phyloP scores from a whole-genome alignment of 2,329 filamentous ascomycete species.

The Cytospora schulzeri region DNA sequence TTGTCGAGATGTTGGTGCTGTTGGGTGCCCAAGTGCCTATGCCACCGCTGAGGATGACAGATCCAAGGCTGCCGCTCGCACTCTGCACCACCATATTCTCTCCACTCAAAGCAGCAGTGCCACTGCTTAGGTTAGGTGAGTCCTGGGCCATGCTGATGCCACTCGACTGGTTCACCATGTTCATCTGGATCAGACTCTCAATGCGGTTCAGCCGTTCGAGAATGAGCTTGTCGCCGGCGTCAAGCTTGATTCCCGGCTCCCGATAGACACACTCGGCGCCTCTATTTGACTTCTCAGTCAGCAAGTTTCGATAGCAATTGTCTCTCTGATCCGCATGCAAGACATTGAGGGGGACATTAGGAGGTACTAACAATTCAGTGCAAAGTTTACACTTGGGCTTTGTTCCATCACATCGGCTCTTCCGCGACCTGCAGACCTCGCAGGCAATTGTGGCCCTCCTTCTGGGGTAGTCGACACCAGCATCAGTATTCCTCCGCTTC shows the following conservation, averaged over 20 bases:
- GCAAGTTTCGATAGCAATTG: not conserved
- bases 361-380: constrained; percentile 46
- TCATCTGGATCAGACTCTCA: constrained; percentile 76
- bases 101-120: constrained; percentile 57
- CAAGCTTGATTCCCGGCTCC: constrained; percentile 83
- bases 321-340: not conserved
- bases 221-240: constrained; percentile 84
- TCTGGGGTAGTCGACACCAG: constrained; percentile 64
- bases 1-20: constrained; percentile 73
- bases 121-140: constrained; percentile 66
- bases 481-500: constrained; percentile 64
- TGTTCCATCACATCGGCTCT: constrained; percentile 77
- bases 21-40: constrained; percentile 70
- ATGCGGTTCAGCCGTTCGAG: constrained; percentile 77
- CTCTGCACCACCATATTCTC: constrained; percentile 56
- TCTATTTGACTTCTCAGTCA: not conserved
- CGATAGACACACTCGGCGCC: constrained; percentile 83
- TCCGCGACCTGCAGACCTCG: constrained; percentile 78
- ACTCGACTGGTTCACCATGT: constrained; percentile 54
- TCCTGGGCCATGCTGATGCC: constrained; percentile 60
- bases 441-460: constrained; percentile 70
- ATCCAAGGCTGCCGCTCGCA: constrained; percentile 49
- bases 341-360: not conserved
- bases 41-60: constrained; percentile 62
- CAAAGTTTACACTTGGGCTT: constrained; percentile 85